Evolutionary conservation across 768 basidiomycete species (phyloP), one percentile per base, ranked within the genome.

Genomic region (Pleurotus ostreatus): DNA sequence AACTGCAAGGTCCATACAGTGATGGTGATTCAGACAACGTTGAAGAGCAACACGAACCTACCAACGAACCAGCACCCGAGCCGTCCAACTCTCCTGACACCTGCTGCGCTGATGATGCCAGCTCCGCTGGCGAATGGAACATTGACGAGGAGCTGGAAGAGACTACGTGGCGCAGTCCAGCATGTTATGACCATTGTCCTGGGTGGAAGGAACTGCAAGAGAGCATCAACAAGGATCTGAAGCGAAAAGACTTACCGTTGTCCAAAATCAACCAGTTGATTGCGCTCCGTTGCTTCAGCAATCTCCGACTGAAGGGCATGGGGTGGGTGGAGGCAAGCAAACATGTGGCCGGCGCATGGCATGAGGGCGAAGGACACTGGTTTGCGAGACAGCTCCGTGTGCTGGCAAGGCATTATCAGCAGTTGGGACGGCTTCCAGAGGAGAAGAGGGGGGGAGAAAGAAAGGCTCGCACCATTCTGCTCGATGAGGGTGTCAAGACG

Each of bases 281-380:
- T 12, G 57, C 66, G 41, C 15, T 69, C 40, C 45, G 16, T 39
- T 66, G 63, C 60, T 69, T 66, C 60, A 59, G 62, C 20, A 69
- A 65, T 20, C 56, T 68, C 3, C 46, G 55, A 15, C 40, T 70
- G 30, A 68, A 67, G 48, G 66, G 68, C 11, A 25, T 44, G 23
- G 15, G 40, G 4, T 45, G 53, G 3, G 66, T 66, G 26, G 52
- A 45, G 37, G 68, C 66, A 23, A 67, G 67, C 49, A 1, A 55
- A 2, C 58, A 69, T 53, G 68, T 70, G 58, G 63, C 66, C 37
- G 5, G 13, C 2, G 67, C 67, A 26, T 69, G 67, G 67, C 67
- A 67, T 49, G 59, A 63, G 34, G 62, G 62, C 2, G 46, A 61
- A 39, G 68, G 67, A 5, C 43, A 22, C 15, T 58, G 62, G 20